Base-by-base conservation (phyloP, 345 rosid species). In the Eucalyptus decipiens region DNA sequence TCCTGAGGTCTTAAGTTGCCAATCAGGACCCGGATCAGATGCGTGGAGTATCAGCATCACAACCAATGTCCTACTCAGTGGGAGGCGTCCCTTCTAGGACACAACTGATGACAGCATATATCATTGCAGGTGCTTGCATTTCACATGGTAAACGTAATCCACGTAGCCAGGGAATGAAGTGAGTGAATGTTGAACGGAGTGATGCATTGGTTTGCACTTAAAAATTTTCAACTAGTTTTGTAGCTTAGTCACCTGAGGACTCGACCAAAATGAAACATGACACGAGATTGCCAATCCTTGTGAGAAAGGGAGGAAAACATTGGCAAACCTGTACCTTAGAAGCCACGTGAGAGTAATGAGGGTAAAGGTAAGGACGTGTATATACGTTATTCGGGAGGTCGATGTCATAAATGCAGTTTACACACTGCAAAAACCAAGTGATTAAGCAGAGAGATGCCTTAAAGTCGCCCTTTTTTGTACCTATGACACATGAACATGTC, bases 91-190 rank as follows among this genome's bases (percentile, higher is more conserved):
- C 30, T 94, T 92, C 86, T 94, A 94, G 95, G 94, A 94, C 89
- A 91, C 89, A 50, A 94, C 95, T 6, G 95, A 94, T 87, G 94
- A 94, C 91, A 93, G 95, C 67, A 92, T 93, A 89, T 92, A 92
- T 87, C 91, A 92, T 52, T 52, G 89, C 94, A 94, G 95, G 95
- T 94, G 87, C 21, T 81, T 85, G 67, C 67, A 60, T 60, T 5
- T 60, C 4, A 0, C n/a, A 60, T 60, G 1, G 0, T 3, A 12
- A 60, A 28, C n/a, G 1, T 26, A 58, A 28, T 2, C n/a, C 0
- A 11, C 0, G 2, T 60, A 26, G 0, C 23, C n/a, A 5, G 7
- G 30, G 69, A 62, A 30, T 62, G 69, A 28, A 0, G 32, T 6
- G 69, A 62, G 69, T 62, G 34, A 62, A 30, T 6, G 69, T 4